These are phyloP conservation scores for Chrysopogon serrulatus DNA, from an alignment of 176 grass and related monocot genomes.

Conservation along the genomic window DNA sequence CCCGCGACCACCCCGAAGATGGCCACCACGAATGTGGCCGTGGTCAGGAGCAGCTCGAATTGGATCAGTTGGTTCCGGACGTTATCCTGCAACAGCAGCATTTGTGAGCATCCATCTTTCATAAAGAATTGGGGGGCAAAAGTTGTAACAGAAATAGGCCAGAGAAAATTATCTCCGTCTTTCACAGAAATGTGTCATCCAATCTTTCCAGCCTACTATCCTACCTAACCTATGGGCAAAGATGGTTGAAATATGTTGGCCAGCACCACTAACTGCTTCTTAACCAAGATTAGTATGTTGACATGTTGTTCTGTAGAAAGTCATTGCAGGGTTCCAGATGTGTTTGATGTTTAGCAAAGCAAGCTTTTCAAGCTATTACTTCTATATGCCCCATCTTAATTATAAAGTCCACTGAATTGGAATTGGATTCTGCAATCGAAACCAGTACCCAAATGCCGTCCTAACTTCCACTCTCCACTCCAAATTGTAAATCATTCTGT, in stretches of 20 bases:
- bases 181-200: neutral
- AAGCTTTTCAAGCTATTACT: neutral
- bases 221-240: neutral
- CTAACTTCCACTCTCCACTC: neutral
- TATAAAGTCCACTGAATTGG: neutral
- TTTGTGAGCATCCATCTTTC: neutral
- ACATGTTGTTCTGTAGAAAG: neutral
- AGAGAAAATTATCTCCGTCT: neutral
- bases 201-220: neutral
- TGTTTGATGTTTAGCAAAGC: neutral
- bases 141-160: neutral
- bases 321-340: neutral
- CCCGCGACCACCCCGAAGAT: conserved; percentile 86
- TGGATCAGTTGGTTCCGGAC: conserved; percentile 97
- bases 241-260: neutral
- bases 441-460: neutral
- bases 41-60: conserved; percentile 81
- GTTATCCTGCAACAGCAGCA: conserved; percentile 66
- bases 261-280: neutral
- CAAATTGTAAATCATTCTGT: no score
- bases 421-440: neutral
- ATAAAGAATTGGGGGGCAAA: neutral
- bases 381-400: neutral
- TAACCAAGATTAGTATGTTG: neutral
- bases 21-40: conserved; percentile 87